Evolutionary conservation across 2,329 filamentous ascomycete genomes (phyloP).

Genomic region (Neurospora crassa): DNA sequence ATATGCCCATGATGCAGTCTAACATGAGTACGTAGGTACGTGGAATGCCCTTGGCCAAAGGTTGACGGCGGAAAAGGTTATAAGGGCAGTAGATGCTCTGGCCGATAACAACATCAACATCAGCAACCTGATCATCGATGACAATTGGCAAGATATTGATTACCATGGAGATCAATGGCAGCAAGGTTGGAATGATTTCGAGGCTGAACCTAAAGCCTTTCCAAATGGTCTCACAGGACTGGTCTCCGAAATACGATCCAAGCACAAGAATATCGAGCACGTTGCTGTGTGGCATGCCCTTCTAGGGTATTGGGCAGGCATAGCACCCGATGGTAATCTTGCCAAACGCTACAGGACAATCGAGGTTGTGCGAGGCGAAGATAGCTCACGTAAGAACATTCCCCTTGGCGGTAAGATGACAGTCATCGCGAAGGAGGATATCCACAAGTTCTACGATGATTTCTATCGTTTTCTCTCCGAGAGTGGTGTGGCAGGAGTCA

Average conservation of each 20-base stretch:
- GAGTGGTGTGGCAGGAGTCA: slow-evolving; percentile 75
- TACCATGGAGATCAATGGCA: slow-evolving; percentile 42
- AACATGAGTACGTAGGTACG: slow-evolving; percentile 43
- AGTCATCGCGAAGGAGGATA: slow-evolving; percentile 65
- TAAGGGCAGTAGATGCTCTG: slow-evolving; percentile 63
- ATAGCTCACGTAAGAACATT: slow-evolving; percentile 35
- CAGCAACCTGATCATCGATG: slow-evolving; percentile 85
- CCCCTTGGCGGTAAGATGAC: slow-evolving; percentile 56
- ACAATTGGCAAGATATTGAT: slow-evolving; percentile 84
- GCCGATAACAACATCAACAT: slow-evolving; percentile 65
- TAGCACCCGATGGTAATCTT: slow-evolving; percentile 65
- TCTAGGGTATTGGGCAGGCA: slow-evolving; percentile 81
- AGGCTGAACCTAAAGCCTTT: slow-evolving; percentile 72
- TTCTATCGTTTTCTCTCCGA: slow-evolving; percentile 76
- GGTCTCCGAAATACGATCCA: slow-evolving; percentile 57
- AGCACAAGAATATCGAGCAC: slow-evolving; percentile 65
- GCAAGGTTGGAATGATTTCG: slow-evolving; percentile 69
- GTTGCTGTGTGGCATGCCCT: slow-evolving; percentile 94
- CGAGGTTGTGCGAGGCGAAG: slow-evolving; percentile 38
- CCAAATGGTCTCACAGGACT: slow-evolving; percentile 68
- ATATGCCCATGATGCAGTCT: background rate
- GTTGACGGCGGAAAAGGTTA: slow-evolving; percentile 71
- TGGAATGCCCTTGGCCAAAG: slow-evolving; percentile 89
- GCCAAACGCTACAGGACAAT: slow-evolving; percentile 71
- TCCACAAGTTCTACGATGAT: slow-evolving; percentile 72